Base-by-base conservation (phyloP, 306 rosid species). In the Prunus padus region DNA sequence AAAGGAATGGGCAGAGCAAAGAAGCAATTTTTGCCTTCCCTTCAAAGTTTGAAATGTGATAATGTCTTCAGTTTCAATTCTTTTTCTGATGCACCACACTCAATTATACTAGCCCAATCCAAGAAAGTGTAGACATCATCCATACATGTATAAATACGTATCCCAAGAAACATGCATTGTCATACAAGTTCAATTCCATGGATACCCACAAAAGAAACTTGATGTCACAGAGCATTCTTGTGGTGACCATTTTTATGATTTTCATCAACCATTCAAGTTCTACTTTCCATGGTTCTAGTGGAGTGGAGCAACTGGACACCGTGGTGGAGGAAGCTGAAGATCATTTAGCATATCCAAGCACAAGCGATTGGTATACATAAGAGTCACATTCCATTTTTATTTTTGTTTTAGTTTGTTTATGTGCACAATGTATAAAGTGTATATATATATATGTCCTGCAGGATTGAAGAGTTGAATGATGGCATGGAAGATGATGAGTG, bases 41-140 rank as follows among this genome's bases (percentile, higher is more conserved):
- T 90, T 91, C 77, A 86, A 94, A 91, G 98, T 76, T 69, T 82
- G 74, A 74, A 65, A 78, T 82, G 67, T 74, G 83, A 74, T 82
- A 65, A 73, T 83, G 61, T 59, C 89, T 77, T 84, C 67, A 75
- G 78, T 80, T 74, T 82, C 60, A 75, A 80, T 80, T 78, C 84
- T 77, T 82, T 33, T 79, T 82, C 87, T 76, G 80, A 60, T 47
- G 54, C 81, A 15, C 59, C 33, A 76, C 70, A 46, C 51, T 46
- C 16, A 42, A 61, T 31, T 64, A 59, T 31, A 57, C 54, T 55
- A 11, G 67, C 33, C 47, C 69, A 37, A 37, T 59, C 70, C 74
- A 37, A 37, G 42, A 37, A 37, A 37, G 42, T 40, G 20, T 54
- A 31, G 76, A 60, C 65, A 61, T 63, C 42, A 16, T 30, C 66